These are phyloP conservation scores for Cruciata laevipes DNA, from an alignment of 257 asterid species.

Conservation along the genomic window DNA sequence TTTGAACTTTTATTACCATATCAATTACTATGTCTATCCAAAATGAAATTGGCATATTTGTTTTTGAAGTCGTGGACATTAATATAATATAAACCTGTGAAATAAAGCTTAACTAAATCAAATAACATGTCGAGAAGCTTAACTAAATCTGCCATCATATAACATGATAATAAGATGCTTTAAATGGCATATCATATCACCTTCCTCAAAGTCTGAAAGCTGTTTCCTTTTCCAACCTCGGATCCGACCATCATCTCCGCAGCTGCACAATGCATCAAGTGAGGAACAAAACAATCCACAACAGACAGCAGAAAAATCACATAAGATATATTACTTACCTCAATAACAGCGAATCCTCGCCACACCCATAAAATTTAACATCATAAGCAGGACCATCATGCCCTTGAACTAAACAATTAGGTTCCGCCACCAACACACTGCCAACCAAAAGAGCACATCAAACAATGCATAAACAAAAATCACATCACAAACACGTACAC, in stretches of 20 bases:
- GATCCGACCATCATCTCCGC: conserved; percentile 95
- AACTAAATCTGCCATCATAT: not conserved
- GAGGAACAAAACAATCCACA: not conserved
- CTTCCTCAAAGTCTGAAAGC: conserved; percentile 38
- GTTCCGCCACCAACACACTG: conserved; percentile 69
- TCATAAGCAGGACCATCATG: conserved; percentile 97
- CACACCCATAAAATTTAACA: conserved; percentile 58
- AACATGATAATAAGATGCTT: not conserved
- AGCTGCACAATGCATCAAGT: conserved; percentile 41
- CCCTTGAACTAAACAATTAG: conserved; percentile 56
- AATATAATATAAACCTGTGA: not conserved
- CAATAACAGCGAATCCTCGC: conserved; percentile 60
- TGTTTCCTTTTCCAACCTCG: conserved; percentile 92
- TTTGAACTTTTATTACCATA: not conserved
- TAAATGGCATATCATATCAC: conserved; percentile 27
- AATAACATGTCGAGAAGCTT: not conserved
- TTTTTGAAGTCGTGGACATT: not conserved
- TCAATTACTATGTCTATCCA: not conserved
- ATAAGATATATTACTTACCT: conserved; percentile 51
- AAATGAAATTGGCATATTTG: not conserved
- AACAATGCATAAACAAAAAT: conserved; percentile 6
- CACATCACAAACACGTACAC: conserved; percentile 2
- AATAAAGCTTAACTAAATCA: not conserved
- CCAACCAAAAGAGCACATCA: conserved; percentile 24
- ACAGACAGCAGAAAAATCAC: not conserved